Evolutionary conservation across 208 protist genomes (phyloP).

Genomic region (Balamuthia mandrillaris): DNA sequence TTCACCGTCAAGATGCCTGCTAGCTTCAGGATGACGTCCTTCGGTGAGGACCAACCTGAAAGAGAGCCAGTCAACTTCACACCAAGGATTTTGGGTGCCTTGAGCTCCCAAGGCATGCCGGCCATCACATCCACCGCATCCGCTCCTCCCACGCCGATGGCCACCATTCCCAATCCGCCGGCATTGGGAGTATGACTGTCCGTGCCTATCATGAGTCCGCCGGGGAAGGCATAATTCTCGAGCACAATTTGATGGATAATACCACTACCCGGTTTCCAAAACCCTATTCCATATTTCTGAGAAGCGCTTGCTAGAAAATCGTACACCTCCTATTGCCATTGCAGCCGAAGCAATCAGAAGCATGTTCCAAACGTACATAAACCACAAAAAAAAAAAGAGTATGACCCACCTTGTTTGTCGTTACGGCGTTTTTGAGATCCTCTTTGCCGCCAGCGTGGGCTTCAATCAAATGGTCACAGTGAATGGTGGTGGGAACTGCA

Average conservation of each 20-base stretch:
- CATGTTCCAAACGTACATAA: no score
- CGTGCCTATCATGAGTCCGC: conserved; percentile 72
- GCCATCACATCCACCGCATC: conserved; percentile 86
- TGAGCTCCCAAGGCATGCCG: conserved; percentile 78
- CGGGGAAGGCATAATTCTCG: conserved; percentile 78
- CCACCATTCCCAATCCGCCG: conserved; percentile 58
- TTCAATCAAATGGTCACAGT: conserved; percentile 85
- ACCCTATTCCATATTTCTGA: conserved; percentile 73
- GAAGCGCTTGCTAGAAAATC: conserved; percentile 71
- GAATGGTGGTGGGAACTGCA: conserved; percentile 78
- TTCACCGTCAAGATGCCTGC: conserved; percentile 78
- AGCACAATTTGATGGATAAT: conserved; percentile 82
- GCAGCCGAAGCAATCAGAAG: no score
- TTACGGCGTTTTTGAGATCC: conserved; percentile 62
- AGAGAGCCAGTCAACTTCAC: conserved; percentile 79
- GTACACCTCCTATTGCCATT: conserved; percentile 79
- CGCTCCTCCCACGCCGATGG: conserved; percentile 78
- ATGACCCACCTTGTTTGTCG: conserved; percentile 41
- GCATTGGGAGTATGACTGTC: conserved; percentile 77
- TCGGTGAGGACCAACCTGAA: conserved; percentile 66
- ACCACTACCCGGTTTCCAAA: conserved; percentile 75
- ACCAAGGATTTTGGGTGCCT: conserved; percentile 81
- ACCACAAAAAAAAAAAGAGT: no score
- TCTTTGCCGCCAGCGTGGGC: conserved; percentile 54
- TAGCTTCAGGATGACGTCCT: conserved; percentile 83